Evolutionary conservation across 495 filamentous ascomycete genomes (phyloP), one percentile per base, ranked within the genome.

Genomic region (Copromyces sp.): DNA sequence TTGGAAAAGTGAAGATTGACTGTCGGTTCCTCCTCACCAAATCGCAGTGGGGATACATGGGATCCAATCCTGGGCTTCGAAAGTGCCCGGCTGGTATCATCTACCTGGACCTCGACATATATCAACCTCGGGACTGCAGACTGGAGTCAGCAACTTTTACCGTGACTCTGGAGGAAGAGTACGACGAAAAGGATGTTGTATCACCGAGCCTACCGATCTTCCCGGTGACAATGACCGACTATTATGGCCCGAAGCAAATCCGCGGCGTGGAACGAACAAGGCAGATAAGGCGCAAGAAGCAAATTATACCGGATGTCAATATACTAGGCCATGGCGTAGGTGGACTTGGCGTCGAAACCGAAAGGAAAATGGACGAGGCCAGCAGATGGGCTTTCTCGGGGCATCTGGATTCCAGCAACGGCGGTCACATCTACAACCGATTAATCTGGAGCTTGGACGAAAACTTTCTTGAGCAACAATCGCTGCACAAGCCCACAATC

Each of bases 371-470:
- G 70, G 68, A 40, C 39, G 40, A 12, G 75, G 12, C 29, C 8
- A 71, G 69, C 24, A 65, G 75, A 16, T 78, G 77, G 77, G 68
- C 70, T 12, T 75, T 78, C 37, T 37, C 69, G 42, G 42, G 42
- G 17, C 42, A 45, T n/a, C n/a, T 45, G 42, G 42, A 45, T 45
- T 45, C 42, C 8, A 45, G 42, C 42, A 45, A 45, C 17, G 42
- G 42, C 8, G 73, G 77, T 29, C 53, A 74, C 39, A 70, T 78
- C 3, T 73, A 77, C 39, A 74, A 77, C 69, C 69, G 12, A 24
- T 71, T 82, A n/a, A 75, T 69, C n/a, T 82, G 81, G 81, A 42
- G 77, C 3, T 76, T 82, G n/a, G 38, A 73, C 6, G 81, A 82
- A 61, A 81, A 77, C 45, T 24, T 73, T 17, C 71, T 76, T n/a